phyloP scores from a whole-genome alignment of 352 stramenopile species.

The Phytophthora tentaculata region DNA sequence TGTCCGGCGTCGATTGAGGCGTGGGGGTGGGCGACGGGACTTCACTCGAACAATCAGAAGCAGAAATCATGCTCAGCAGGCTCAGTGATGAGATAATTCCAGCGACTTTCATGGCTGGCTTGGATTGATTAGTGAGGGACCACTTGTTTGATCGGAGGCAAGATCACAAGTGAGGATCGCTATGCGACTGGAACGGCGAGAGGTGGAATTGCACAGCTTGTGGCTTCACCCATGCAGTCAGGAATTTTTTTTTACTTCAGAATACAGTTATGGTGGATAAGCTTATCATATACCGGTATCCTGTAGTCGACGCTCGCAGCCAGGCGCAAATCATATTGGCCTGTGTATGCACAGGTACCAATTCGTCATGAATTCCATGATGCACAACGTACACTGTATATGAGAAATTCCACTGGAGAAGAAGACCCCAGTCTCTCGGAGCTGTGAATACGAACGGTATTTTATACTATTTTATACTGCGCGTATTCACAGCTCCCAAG shows the following conservation, averaged over 20 bases:
- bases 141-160: constrained; percentile 9
- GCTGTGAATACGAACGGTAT: too few species aligned
- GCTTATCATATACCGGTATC: too few species aligned
- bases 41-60: constrained; percentile 7
- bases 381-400: too few species aligned
- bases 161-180: constrained; percentile 28
- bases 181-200: constrained; percentile 2
- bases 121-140: constrained; percentile 1
- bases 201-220: too few species aligned
- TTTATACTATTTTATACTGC: too few species aligned
- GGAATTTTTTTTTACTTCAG: too few species aligned
- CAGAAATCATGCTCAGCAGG: constrained; percentile 20
- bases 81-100: constrained; percentile 15
- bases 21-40: not conserved
- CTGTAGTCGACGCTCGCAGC: too few species aligned
- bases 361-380: too few species aligned
- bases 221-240: not conserved
- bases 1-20: constrained; percentile 15
- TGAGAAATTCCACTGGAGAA: too few species aligned
- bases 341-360: not conserved
- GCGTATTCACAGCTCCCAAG: too few species aligned
- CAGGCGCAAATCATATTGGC: not conserved
- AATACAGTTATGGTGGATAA: too few species aligned
- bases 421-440: too few species aligned
- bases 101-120: constrained; percentile 25